Conservation (phyloP, 1,284 basidiomycete genomes). For the Puccinia polysora region DNA sequence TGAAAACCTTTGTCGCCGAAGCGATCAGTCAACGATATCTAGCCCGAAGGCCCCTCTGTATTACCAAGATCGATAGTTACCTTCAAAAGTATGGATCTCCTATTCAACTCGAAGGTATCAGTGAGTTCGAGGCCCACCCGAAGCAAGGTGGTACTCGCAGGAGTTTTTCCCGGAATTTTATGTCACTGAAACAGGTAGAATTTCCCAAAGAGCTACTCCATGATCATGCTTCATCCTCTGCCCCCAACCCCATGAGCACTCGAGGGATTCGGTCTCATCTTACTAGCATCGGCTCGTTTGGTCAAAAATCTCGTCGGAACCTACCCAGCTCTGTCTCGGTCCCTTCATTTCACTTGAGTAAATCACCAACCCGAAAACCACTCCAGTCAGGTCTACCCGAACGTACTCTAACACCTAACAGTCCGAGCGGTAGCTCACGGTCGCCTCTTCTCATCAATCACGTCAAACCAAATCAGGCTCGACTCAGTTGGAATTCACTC, state of each 20-base stretch:
- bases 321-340: constrained; percentile 14
- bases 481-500: constrained; percentile 9
- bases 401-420: background rate
- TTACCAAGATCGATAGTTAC: constrained; percentile 49
- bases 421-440: background rate
- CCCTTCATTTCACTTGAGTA: constrained; percentile 6
- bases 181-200: constrained; percentile 45
- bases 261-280: constrained; percentile 41
- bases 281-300: constrained; percentile 25
- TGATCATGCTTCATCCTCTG: constrained; percentile 23
- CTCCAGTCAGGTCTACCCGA: background rate
- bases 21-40: constrained; percentile 48
- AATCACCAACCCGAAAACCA: background rate
- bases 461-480: constrained; percentile 36
- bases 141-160: constrained; percentile 12
- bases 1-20: constrained; percentile 49
- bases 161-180: constrained; percentile 45
- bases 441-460: constrained; percentile 30
- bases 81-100: constrained; percentile 47
- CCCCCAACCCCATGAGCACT: constrained; percentile 37
- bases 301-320: constrained; percentile 13
- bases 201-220: constrained; percentile 23
- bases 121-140: constrained; percentile 42
- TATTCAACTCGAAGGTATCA: constrained; percentile 46
- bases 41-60: constrained; percentile 48